These are phyloP conservation scores for Metschnikowia continentalis DNA, from an alignment of 805 yeast genomes.

Conservation along the genomic window DNA sequence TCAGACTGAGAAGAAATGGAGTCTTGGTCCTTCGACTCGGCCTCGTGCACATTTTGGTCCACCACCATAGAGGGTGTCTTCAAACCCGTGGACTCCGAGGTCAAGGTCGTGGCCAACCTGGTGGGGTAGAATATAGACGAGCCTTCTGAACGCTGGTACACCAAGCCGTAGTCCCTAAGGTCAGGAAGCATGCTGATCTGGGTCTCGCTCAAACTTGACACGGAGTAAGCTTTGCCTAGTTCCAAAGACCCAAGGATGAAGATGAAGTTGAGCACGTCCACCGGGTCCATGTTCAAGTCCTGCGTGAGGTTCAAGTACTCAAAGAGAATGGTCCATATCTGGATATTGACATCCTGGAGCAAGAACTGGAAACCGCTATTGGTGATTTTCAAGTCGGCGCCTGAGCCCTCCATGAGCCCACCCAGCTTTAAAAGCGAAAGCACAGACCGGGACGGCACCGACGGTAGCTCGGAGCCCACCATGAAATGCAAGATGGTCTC, in stretches of 20 bases:
- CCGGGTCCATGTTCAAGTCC: conserved; percentile 86
- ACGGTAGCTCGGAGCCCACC: conserved; percentile 84
- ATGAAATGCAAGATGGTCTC: conserved; percentile 92
- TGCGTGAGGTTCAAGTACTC: conserved; percentile 87
- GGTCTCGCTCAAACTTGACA: conserved; percentile 66
- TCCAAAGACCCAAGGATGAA: conserved; percentile 92
- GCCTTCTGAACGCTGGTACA: conserved; percentile 56
- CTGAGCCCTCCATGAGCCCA: conserved; percentile 76
- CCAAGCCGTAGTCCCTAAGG: conserved; percentile 85
- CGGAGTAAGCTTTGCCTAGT: conserved; percentile 80
- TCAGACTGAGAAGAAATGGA: conserved; percentile 18
- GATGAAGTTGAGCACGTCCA: conserved; percentile 89
- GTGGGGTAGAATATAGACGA: conserved; percentile 82
- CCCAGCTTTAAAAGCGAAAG: conserved; percentile 71
- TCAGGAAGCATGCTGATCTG: conserved; percentile 86
- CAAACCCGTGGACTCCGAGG: conserved; percentile 73
- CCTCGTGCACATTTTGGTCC: conserved; percentile 51
- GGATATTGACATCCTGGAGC: conserved; percentile 88
- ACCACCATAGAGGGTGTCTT: conserved; percentile 73
- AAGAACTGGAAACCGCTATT: conserved; percentile 91
- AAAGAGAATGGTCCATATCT: conserved; percentile 85
- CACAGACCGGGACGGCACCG: conserved; percentile 75
- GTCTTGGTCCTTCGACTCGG: conserved; percentile 20
- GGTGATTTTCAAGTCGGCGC: conserved; percentile 61
- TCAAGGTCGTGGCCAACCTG: conserved; percentile 79